Conservation (phyloP, 192 early-diverging fungal species). For the Gaertneriomyces semiglobifer region DNA sequence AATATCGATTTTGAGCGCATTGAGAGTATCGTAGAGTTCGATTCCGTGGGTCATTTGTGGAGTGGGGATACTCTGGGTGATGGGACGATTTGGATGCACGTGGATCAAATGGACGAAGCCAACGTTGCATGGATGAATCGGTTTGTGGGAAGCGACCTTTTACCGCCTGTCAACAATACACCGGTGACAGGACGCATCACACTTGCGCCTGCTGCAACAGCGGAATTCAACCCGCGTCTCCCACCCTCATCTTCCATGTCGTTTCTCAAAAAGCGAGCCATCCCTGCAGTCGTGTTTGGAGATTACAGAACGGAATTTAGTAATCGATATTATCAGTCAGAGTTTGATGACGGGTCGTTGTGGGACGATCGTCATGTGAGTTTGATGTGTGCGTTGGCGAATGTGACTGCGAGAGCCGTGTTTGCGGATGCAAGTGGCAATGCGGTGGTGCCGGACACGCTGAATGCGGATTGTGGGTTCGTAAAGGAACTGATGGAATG, state of each 20-base stretch:
- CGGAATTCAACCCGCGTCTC: constrained; percentile 31
- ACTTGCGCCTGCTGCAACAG: constrained; percentile 35
- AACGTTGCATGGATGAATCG: constrained; percentile 22
- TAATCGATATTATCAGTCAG: constrained; percentile 58
- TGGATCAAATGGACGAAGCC: constrained; percentile 34
- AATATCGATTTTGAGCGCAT: constrained; percentile 65
- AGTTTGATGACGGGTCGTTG: constrained; percentile 56
- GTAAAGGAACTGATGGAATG: constrained; percentile 57
- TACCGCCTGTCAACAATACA: constrained; percentile 24
- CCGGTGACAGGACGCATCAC: constrained; percentile 31
- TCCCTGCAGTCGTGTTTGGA: constrained; percentile 63
- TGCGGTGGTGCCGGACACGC: constrained; percentile 34
- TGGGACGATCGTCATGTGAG: constrained; percentile 36
- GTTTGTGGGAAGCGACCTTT: constrained; percentile 15
- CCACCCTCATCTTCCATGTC: constrained; percentile 73
- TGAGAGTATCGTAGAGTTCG: constrained; percentile 68
- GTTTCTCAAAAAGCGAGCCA: constrained; percentile 59
- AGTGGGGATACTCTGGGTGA: not conserved
- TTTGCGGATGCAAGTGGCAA: constrained; percentile 53
- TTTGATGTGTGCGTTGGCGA: constrained; percentile 59
- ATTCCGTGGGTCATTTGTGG: constrained; percentile 44
- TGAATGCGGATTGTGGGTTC: constrained; percentile 55
- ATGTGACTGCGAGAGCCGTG: constrained; percentile 53
- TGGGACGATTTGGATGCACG: constrained; percentile 40
- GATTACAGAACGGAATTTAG: constrained; percentile 57